phyloP scores from a whole-genome alignment of 2,329 filamentous ascomycete species.

The Albifimbria verrucaria region DNA sequence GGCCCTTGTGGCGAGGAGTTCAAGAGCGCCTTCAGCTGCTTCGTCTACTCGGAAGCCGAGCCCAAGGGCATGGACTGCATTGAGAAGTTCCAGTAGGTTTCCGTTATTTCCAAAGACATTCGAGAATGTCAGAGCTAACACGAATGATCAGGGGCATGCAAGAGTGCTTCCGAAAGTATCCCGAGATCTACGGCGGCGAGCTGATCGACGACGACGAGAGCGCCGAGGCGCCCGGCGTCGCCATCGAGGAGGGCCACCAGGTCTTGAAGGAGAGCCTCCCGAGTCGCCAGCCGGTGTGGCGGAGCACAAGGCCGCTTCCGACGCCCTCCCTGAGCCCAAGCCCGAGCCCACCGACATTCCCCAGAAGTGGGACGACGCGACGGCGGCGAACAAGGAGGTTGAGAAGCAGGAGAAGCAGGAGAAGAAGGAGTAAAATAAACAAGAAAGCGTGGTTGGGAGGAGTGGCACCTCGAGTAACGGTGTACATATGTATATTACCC shows the following conservation, averaged over 20 bases:
- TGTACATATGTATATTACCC: background rate
- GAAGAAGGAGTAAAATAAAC: constrained; percentile 8
- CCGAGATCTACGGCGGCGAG: constrained; percentile 89
- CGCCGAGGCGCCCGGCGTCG: constrained; percentile 15
- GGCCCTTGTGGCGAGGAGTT: constrained; percentile 96
- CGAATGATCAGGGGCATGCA: constrained; percentile 75
- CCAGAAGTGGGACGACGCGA: constrained; percentile 24
- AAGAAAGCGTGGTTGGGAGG: background rate
- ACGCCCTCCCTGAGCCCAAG: constrained; percentile 4
- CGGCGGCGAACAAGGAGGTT: constrained; percentile 21
- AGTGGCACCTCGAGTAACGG: background rate
- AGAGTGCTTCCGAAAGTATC: constrained; percentile 89
- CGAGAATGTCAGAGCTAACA: constrained; percentile 18
- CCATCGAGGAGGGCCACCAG: background rate
- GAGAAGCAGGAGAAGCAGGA: constrained; percentile 12
- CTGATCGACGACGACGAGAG: constrained; percentile 65
- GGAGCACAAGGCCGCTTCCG: constrained; percentile 3
- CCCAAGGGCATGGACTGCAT: constrained; percentile 98
- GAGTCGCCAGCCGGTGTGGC: background rate
- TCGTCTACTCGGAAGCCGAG: constrained; percentile 91
- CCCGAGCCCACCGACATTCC: constrained; percentile 9
- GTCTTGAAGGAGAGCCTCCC: constrained; percentile 2
- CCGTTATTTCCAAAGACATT: background rate
- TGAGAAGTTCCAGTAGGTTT: constrained; percentile 87
- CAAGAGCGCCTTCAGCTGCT: constrained; percentile 94